A percentile compares a stretch with the other conserved stretches of the same genome.
These are phyloP conservation scores for Daldinia sp. DNA, from an alignment of 2,329 filamentous ascomycete species.

Conservation along the genomic window DNA sequence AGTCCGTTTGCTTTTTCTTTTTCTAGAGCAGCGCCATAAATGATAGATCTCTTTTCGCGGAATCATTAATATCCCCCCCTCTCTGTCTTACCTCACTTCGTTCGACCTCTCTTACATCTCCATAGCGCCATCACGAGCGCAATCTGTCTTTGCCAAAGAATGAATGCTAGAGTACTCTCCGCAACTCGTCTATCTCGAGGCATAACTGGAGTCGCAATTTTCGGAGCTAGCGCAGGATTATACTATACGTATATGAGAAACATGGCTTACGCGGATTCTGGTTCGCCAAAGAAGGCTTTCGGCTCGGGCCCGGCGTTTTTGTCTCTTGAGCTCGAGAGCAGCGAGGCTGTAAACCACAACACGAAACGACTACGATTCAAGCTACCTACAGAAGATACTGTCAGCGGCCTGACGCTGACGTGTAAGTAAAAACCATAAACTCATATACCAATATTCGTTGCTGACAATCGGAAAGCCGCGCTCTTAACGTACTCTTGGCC, in stretches of 20 bases:
- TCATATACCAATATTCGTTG: not conserved
- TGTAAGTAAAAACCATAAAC: slow-evolving; percentile 48
- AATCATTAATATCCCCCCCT: not conserved
- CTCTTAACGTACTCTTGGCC: slow-evolving; percentile 69
- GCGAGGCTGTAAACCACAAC: slow-evolving; percentile 64
- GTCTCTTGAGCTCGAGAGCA: slow-evolving; percentile 59
- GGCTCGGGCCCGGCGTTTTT: slow-evolving; percentile 53
- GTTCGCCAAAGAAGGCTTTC: slow-evolving; percentile 45
- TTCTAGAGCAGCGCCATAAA: not conserved
- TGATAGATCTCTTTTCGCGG: not conserved
- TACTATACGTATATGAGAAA: slow-evolving; percentile 39
- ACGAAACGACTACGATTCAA: slow-evolving; percentile 66
- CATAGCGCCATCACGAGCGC: not conserved
- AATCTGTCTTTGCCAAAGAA: not conserved
- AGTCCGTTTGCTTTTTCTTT: slow-evolving; percentile 3
- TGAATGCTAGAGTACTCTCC: slow-evolving; percentile 16
- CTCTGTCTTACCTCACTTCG: not conserved
- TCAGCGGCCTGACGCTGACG: slow-evolving; percentile 60
- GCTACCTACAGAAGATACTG: slow-evolving; percentile 55
- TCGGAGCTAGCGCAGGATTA: slow-evolving; percentile 38
- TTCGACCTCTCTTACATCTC: not conserved
- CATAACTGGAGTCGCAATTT: slow-evolving; percentile 23
- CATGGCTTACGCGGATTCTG: slow-evolving; percentile 41
- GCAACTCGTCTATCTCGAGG: slow-evolving; percentile 14
- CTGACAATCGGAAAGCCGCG: slow-evolving; percentile 51